Base-by-base conservation (phyloP, 352 stramenopile genomes). In the Phytopythium mirpurense region DNA sequence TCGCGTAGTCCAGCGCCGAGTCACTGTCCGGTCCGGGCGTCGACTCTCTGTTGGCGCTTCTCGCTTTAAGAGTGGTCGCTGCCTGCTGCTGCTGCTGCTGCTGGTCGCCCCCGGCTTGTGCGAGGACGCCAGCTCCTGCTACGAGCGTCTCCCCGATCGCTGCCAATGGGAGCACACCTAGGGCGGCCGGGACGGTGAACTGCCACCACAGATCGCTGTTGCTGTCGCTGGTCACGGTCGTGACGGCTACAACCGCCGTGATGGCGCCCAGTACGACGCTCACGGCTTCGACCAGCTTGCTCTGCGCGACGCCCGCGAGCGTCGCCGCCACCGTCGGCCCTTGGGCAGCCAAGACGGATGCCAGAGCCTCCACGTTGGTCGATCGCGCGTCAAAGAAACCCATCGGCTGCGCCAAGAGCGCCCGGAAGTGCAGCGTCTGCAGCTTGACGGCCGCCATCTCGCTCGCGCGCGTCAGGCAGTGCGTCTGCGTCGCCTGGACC, bases 361-460 rank as follows among this genome's bases (percentile, higher is more conserved):
- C 76, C 14, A 93, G 43, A 5, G 57, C 61, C 11, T 83, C 77
- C 0, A 78, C 55, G 0, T 67, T 64, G 53, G 95, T 65, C n/a
- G 70, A 34, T 12, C 69, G 57, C 0, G 59, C 54, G 49, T 96
- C 85, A 37, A 95, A 96, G 59, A 84, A 96, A 0, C 65, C 54
- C 42, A 94, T 56, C 11, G 71, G 64, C 35, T 85, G 74, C 4
- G 62, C 67, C 24, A 74, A 50, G 0, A 86, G 53, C 5, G 76
- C 76, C 14, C 47, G 56, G 42, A 87, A 82, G 44, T 85, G 67
- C 23, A 87, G 32, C 34, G 46, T 63, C 48, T 52, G 46, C 19
- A 52, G 46, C 46, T 42, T 41, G 31, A 41, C 34, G n/a, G n/a
- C 16, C 46, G 46, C 46, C 34, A 12, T 31, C 11, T 41, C n/a